Base-by-base conservation (phyloP, 2,329 filamentous ascomycete species). In the Alternaria triticimaculans region DNA sequence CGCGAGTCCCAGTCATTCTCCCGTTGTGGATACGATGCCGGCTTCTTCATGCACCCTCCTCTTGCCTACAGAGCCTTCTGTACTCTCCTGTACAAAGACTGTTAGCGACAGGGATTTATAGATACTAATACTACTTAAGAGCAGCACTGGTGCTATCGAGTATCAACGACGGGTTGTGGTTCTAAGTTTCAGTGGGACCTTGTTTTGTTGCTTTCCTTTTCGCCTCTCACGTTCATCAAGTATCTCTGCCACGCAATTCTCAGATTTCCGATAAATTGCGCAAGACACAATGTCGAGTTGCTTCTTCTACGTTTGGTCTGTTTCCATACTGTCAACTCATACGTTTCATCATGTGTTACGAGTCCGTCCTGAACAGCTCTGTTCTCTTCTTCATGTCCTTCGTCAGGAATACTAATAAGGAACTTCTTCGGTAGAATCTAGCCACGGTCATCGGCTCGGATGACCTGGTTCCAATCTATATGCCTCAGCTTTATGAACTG, bases 241-340 rank as follows among this genome's bases (percentile, higher is more conserved):
- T 1, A 41, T 41, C 15, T 18, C 15, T 10, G 37, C 37, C 15
- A 41, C 10, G 9, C 15, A 41, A 18, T n/a, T 2, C 15, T 41
- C 8, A 10, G 1, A 3, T 10, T 5, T 8, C 9, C 5, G 0
- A 41, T 41, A 0, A 0, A n/a, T 3, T n/a, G 37, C 15, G 1
- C 37, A 18, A 5, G 2, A 41, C 0, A 41, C 37, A 4, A 41
- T 5, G 1, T 41, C 9, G 2, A 6, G 8, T 10, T 41, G 4
- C 37, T 41, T 3, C 2, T 15, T 41, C 15, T 41, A 41, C 33
- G 15, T n/a, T 4, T 0, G 1, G 7, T 2, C 7, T n/a, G 0
- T n/a, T n/a, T n/a, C 9, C 0, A 10, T 18, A 41, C 37, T 15
- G 37, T 1, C 37, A 10, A 18, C 4, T 18, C 1, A 10, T n/a